These are phyloP conservation scores for Hypoxylon sp. DNA, from an alignment of 2,329 filamentous ascomycete genomes.

Conservation along the genomic window DNA sequence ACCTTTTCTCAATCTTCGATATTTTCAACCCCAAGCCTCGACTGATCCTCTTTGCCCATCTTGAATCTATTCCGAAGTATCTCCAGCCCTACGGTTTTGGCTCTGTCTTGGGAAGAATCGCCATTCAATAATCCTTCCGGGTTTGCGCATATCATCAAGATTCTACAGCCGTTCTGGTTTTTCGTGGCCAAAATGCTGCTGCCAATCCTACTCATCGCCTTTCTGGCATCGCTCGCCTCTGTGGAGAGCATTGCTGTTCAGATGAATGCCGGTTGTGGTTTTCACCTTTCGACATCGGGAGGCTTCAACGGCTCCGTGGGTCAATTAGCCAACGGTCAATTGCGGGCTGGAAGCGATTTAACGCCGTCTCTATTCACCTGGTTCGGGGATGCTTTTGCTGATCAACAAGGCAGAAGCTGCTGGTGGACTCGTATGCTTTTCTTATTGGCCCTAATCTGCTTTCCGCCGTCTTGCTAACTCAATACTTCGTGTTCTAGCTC, in stretches of 20 bases:
- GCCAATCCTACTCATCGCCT: conserved; percentile 41
- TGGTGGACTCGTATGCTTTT: conserved; percentile 69
- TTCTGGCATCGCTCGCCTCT: conserved; percentile 40
- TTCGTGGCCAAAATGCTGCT: conserved; percentile 47
- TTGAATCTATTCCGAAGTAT: conserved; percentile 10
- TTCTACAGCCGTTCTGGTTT: conserved; percentile 16
- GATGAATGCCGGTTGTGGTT: conserved; percentile 65
- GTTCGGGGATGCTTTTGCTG: conserved; percentile 67
- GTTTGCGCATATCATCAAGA: conserved; percentile 8
- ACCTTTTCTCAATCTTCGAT: not conserved
- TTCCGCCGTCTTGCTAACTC: conserved; percentile 36
- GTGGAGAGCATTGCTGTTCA: conserved; percentile 56
- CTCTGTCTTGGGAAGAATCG: conserved; percentile 19
- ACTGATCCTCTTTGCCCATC: not conserved
- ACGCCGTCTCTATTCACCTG: conserved; percentile 68
- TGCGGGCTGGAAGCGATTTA: conserved; percentile 67
- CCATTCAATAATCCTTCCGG: conserved; percentile 14
- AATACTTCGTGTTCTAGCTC: conserved; percentile 55
- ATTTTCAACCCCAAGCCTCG: not conserved
- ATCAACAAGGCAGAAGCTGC: conserved; percentile 71
- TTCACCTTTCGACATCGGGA: conserved; percentile 66
- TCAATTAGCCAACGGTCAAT: conserved; percentile 74
- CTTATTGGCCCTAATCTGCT: not conserved
- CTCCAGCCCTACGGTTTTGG: conserved; percentile 7
- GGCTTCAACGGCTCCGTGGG: conserved; percentile 68